Base-by-base conservation (phyloP, 306 rosid species). In the Phaseolus lunatus region DNA sequence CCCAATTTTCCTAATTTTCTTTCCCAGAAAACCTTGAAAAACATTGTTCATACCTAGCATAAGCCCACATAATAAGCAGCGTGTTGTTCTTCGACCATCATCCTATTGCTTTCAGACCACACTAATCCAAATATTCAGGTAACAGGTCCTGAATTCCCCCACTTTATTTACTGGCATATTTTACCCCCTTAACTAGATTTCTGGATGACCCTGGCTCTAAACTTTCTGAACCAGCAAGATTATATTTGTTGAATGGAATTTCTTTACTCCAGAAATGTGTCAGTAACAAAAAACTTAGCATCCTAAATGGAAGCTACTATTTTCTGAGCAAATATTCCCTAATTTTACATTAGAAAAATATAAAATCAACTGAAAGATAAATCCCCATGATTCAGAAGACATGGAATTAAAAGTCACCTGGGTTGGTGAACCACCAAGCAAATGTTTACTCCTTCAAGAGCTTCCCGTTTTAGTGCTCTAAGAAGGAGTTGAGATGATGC, bases 351-450 rank as follows among this genome's bases (percentile, higher is more conserved):
- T 63, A 63, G 47, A 18, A 62, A 63, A 31, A 63, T 31, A 16
- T 19, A 35, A 66, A 66, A 66, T 29, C 56, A 66, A 77, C 9
- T 20, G 63, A 48, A 74, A 70, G 9, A 37, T 26, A 12, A 67
- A 23, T 37, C 59, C 43, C 39, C 27, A 74, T 31, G 59, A 27
- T 6, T 47, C 31, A 44, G 31, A 45, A 45, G 52, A 45, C 35
- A n/a, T 22, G 76, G 54, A 74, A 66, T 47, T 67, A 39, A 72
- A 67, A 58, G 63, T 59, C 86, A 92, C 97, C 97, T 92, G 70
- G 97, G 97, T 85, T 92, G 97, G 86, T 92, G 97, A 88, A 92
- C 96, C 85, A 92, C 97, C 93, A 87, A 83, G 85, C 90, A 92
- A 77, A 92, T 80, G 65, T 90, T 92, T 69, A 92, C 97, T 59